These are phyloP conservation scores for Babesia bovis DNA, from an alignment of 169 alveolate genomes.

Conservation along the genomic window DNA sequence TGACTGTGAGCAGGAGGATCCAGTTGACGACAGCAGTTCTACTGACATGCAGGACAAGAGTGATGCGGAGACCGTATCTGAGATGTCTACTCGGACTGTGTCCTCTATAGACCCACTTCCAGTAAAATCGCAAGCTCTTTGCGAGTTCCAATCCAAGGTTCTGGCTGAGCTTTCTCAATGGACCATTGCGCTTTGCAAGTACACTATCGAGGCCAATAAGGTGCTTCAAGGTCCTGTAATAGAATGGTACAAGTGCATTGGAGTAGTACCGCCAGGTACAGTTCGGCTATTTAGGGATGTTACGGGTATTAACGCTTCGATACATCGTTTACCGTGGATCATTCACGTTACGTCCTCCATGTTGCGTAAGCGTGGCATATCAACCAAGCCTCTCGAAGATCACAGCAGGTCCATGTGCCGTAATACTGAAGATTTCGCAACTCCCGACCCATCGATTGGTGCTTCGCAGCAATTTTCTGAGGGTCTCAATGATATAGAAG, in stretches of 20 bases:
- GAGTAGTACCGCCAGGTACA: neutral
- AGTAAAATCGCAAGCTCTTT: neutral
- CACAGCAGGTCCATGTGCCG: no score
- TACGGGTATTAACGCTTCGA: neutral
- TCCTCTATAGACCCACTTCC: neutral
- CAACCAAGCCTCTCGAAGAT: no score
- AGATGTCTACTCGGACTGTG: neutral
- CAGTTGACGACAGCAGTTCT: neutral
- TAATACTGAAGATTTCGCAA: no score
- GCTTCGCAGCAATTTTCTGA: no score
- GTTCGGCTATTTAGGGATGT: slow-evolving; percentile 1
- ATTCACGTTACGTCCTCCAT: neutral
- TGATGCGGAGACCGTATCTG: neutral
- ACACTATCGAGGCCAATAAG: slow-evolving; percentile 20
- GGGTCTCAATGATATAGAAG: no score
- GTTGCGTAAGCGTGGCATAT: no score
- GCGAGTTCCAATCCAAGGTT: neutral
- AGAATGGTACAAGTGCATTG: neutral
- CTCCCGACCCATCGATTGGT: no score
- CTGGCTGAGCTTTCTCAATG: slow-evolving; percentile 28
- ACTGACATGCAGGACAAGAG: neutral
- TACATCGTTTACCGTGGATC: neutral
- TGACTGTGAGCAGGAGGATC: neutral
- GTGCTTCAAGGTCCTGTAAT: slow-evolving; percentile 21
- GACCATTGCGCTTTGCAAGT: slow-evolving; percentile 46